A percentile compares a stretch with the other conserved stretches of the same genome.
These are phyloP conservation scores for Saksenaea oblongispora DNA, from an alignment of 371 early-diverging fungal species.

Conservation along the genomic window DNA sequence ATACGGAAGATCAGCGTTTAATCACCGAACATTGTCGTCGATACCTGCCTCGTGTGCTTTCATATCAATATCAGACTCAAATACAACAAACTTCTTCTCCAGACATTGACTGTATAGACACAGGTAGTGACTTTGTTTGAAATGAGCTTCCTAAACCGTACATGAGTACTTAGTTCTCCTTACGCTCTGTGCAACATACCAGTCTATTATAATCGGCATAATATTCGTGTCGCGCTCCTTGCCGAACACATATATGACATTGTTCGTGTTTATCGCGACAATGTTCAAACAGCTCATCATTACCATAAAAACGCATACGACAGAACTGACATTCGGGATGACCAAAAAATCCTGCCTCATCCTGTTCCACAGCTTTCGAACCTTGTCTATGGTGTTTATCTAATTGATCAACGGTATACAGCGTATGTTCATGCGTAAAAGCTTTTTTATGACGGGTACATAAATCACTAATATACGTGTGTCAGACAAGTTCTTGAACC, in stretches of 20 bases:
- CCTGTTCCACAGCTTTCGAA: slow-evolving; percentile 53
- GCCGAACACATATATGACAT: slow-evolving; percentile 84
- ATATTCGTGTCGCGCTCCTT: slow-evolving; percentile 79
- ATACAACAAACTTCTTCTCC: slow-evolving; percentile 95
- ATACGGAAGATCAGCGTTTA: neutral
- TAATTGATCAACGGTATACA: slow-evolving; percentile 72
- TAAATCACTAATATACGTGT: slow-evolving; percentile 64
- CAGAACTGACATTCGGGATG: slow-evolving; percentile 95
- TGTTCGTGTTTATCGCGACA: slow-evolving; percentile 93
- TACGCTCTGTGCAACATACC: slow-evolving; percentile 40
- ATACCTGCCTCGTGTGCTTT: slow-evolving; percentile 73
- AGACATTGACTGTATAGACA: slow-evolving; percentile 83
- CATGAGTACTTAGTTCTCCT: neutral
- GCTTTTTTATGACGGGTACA: slow-evolving; percentile 87
- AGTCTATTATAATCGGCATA: slow-evolving; percentile 78
- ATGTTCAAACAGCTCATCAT: slow-evolving; percentile 91
- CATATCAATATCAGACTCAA: slow-evolving; percentile 87
- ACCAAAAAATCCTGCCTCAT: slow-evolving; percentile 82
- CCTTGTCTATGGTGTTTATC: slow-evolving; percentile 71
- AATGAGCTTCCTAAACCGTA: slow-evolving; percentile 76
- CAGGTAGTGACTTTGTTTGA: slow-evolving; percentile 75
- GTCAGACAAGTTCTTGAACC: neutral
- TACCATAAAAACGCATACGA: slow-evolving; percentile 75
- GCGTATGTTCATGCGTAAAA: slow-evolving; percentile 87
- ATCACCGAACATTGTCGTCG: neutral